These are phyloP conservation scores for Athelia sp. DNA, from an alignment of 1,284 basidiomycete genomes.

Conservation along the genomic window DNA sequence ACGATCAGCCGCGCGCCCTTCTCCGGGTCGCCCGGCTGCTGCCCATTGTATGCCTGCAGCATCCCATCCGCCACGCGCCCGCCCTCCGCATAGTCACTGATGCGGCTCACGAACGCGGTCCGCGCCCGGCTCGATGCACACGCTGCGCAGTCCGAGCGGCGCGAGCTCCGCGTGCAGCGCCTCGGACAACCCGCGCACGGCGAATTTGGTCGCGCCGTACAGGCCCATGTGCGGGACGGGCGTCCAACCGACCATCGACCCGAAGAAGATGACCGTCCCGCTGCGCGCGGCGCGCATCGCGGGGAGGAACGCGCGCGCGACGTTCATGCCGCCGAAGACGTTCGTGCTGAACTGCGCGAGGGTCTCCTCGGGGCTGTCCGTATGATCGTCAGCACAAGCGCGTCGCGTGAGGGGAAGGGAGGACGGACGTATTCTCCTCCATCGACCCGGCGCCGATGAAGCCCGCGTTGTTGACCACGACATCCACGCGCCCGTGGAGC, in stretches of 20 bases:
- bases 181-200: not conserved
- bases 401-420: not conserved
- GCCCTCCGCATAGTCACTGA: not conserved
- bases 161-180: not conserved
- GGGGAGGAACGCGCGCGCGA: conserved; percentile 17
- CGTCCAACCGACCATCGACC: not conserved
- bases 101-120: not conserved
- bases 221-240: not conserved
- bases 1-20: not conserved
- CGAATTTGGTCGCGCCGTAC: not conserved
- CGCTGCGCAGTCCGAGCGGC: not conserved
- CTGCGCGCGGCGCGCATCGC: conserved; percentile 16
- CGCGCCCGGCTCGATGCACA: not conserved
- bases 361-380: not conserved
- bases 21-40: not conserved
- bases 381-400: not conserved
- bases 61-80: not conserved
- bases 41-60: not conserved
- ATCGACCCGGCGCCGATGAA: not conserved
- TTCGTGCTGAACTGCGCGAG: conserved; percentile 11
- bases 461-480: conserved; percentile 39
- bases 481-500: conserved; percentile 33
- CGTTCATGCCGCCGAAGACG: conserved; percentile 20
- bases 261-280: conserved; percentile 14
- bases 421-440: not conserved